phyloP scores from a whole-genome alignment of 495 filamentous ascomycete genomes.

The Hapsidospora chrysogenum region DNA sequence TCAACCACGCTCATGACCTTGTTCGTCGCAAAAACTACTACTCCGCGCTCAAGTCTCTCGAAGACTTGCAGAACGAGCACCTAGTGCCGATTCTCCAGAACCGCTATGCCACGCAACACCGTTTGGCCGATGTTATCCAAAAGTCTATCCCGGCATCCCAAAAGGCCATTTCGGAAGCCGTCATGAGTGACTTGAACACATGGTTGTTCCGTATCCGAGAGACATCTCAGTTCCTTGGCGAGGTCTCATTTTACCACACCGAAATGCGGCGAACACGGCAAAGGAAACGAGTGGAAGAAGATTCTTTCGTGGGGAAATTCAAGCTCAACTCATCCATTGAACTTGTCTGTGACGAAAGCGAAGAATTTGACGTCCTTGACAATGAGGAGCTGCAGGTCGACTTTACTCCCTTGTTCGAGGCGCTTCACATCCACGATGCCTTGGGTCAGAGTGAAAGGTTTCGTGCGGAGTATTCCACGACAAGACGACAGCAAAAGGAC shows the following conservation, averaged over 20 bases:
- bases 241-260: constrained; percentile 94
- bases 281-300: constrained; percentile 56
- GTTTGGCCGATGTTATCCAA: constrained; percentile 91
- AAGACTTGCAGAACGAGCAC: constrained; percentile 93
- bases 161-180: constrained; percentile 81
- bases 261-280: constrained; percentile 72
- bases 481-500: constrained; percentile 80
- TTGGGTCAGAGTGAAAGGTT: constrained; percentile 87
- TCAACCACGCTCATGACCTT: constrained; percentile 89
- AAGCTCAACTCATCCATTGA: constrained; percentile 94
- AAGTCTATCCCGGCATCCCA: constrained; percentile 86
- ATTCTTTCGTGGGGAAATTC: constrained; percentile 58
- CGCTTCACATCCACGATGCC: constrained; percentile 90
- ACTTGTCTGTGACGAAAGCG: constrained; percentile 81
- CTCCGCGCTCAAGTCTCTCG: constrained; percentile 77
- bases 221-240: constrained; percentile 84
- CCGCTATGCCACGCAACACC: constrained; percentile 82
- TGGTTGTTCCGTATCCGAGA: constrained; percentile 96
- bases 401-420: constrained; percentile 90
- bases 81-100: constrained; percentile 41
- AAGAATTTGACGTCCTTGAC: constrained; percentile 86
- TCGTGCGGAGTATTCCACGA: constrained; percentile 74
- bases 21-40: constrained; percentile 88
- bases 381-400: constrained; percentile 90
- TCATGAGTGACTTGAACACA: constrained; percentile 93